Evolutionary conservation across 1,284 basidiomycete species (phyloP).

Genomic region (Albatrellus sp.): DNA sequence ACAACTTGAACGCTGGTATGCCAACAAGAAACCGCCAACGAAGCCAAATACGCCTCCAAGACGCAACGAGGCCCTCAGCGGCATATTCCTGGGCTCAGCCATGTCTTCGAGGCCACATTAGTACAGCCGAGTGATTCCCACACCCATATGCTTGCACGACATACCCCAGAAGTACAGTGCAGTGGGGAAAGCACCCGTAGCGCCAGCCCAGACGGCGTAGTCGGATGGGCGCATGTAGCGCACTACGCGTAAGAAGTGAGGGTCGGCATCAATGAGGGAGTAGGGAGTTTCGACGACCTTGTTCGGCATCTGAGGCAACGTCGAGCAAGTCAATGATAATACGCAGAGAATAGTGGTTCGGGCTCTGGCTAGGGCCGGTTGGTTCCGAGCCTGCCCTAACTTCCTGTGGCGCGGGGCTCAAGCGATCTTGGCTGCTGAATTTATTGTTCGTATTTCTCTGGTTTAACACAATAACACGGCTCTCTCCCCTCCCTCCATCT

Average conservation of each 20-base stretch:
- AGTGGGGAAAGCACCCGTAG: slow-evolving; percentile 70
- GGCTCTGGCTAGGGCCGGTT: neutral
- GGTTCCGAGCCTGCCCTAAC: no score
- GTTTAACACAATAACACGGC: no score
- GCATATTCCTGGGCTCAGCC: slow-evolving; percentile 29
- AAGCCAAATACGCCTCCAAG: slow-evolving; percentile 51
- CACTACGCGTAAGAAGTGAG: slow-evolving; percentile 81
- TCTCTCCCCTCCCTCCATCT: neutral
- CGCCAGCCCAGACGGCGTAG: slow-evolving; percentile 76
- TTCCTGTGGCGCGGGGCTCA: neutral
- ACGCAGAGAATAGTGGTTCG: no score
- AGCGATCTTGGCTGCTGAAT: neutral
- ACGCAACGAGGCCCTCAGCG: slow-evolving; percentile 28
- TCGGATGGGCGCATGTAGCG: slow-evolving; percentile 85
- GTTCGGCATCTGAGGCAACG: slow-evolving; percentile 43
- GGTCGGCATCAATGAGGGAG: slow-evolving; percentile 87
- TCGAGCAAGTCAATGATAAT: neutral
- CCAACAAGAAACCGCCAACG: slow-evolving; percentile 84
- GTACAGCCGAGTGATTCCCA: no score
- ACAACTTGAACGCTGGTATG: slow-evolving; percentile 87
- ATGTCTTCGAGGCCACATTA: slow-evolving; percentile 25
- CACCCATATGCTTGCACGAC: slow-evolving; percentile 13
- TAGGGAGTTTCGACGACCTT: slow-evolving; percentile 63
- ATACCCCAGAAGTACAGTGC: slow-evolving; percentile 68
- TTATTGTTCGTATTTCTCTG: neutral